These are phyloP conservation scores for Camellia sinensis DNA, from an alignment of 148 eudicot species.

Conservation along the genomic window DNA sequence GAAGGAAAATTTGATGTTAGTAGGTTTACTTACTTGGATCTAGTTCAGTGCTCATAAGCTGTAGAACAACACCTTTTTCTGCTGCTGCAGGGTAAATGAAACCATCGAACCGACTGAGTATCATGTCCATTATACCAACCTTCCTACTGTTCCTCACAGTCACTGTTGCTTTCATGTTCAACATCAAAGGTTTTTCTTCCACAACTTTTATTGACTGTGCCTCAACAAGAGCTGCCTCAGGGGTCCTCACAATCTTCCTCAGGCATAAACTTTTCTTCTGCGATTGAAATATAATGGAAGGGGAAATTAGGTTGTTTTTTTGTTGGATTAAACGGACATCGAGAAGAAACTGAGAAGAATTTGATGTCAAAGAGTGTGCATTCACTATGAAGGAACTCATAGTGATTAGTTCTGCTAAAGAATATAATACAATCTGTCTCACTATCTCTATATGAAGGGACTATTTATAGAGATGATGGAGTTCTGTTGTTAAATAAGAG, in stretches of 20 bases:
- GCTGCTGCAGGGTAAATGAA: neutral
- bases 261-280: neutral
- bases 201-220: neutral
- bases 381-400: neutral
- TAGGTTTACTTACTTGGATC: neutral
- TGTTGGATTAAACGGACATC: neutral
- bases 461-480: too few species aligned
- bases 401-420: neutral
- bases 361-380: neutral
- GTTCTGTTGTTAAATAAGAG: too few species aligned
- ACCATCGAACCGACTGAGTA: neutral
- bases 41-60: slow-evolving; percentile 7
- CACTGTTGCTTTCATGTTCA: neutral
- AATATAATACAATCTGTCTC: too few species aligned
- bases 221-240: neutral
- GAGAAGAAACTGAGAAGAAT: neutral
- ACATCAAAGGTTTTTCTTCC: neutral
- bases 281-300: neutral
- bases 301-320: neutral
- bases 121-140: neutral
- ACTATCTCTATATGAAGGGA: too few species aligned
- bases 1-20: neutral
- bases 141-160: neutral
- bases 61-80: neutral
- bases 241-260: neutral